Percentiles rank a stretch among this genome's conserved stretches.
phyloP scores from a whole-genome alignment of 75 land plant species.

The Selaginella moellendorffii region DNA sequence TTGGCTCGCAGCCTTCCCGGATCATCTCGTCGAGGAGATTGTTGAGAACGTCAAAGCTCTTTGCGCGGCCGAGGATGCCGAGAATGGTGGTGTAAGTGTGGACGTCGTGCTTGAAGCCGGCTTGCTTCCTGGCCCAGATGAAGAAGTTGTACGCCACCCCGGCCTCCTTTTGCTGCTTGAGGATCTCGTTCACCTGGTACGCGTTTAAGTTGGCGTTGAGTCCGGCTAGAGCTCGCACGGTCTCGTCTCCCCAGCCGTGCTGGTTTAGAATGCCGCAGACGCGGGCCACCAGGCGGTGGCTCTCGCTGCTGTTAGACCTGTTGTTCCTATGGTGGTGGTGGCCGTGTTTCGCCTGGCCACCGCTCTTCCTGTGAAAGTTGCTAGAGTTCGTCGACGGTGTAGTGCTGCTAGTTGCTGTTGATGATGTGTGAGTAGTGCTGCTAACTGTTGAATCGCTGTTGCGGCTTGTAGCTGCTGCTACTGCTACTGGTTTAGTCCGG shows the following conservation, averaged over 20 bases:
- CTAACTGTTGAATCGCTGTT: neutral
- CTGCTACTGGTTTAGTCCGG: no score
- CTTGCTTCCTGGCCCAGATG: conserved; percentile 64
- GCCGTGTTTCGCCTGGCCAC: conserved; percentile 15
- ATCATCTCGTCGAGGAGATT: conserved; percentile 66
- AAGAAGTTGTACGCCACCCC: conserved; percentile 72
- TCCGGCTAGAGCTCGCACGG: conserved; percentile 39
- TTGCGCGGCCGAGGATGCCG: conserved; percentile 82
- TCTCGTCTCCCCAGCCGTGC: conserved; percentile 43
- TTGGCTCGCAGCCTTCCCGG: conserved; percentile 75
- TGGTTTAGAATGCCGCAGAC: conserved; percentile 40
- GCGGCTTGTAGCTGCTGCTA: neutral
- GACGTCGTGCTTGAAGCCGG: conserved; percentile 78
- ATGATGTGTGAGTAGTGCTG: no score
- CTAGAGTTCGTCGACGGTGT: neutral
- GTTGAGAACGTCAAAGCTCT: conserved; percentile 48
- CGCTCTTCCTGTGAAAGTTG: conserved; percentile 4
- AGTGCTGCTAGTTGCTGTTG: no score
- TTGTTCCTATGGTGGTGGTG: neutral
- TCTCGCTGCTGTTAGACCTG: conserved; percentile 19
- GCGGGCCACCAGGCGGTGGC: conserved; percentile 24
- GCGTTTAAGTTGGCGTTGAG: conserved; percentile 45
- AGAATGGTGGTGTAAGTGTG: conserved; percentile 95
- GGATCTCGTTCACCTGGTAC: conserved; percentile 86
- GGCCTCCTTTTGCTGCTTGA: conserved; percentile 56